phyloP scores from a whole-genome alignment of 2,329 filamentous ascomycete species.

The Penicillium sp. region DNA sequence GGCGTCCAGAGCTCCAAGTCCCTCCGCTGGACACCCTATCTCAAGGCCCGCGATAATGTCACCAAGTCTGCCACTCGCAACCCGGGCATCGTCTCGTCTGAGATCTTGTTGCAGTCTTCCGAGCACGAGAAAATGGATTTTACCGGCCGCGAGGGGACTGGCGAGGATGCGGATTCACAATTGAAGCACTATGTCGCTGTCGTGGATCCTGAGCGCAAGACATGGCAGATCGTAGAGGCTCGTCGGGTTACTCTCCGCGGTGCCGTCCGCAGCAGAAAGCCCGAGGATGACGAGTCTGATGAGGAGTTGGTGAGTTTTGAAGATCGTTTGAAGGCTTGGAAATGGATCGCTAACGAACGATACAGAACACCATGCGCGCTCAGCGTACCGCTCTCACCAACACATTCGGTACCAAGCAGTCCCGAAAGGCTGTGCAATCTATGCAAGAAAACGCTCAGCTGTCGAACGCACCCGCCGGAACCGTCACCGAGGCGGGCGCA shows the following conservation, averaged over 20 bases:
- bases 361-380: constrained; percentile 37
- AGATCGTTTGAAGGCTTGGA: background rate
- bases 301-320: constrained; percentile 28
- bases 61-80: constrained; percentile 30
- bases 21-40: constrained; percentile 39
- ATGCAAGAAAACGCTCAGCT: constrained; percentile 49
- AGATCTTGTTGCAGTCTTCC: constrained; percentile 60
- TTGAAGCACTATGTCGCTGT: constrained; percentile 62
- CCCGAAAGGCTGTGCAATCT: constrained; percentile 48
- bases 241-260: constrained; percentile 57
- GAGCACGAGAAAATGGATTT: constrained; percentile 61
- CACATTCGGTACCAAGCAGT: constrained; percentile 52
- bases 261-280: constrained; percentile 35
- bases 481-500: constrained; percentile 40
- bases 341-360: constrained; percentile 8
- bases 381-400: constrained; percentile 46
- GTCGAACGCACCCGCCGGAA: constrained; percentile 37
- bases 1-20: constrained; percentile 32
- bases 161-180: constrained; percentile 50
- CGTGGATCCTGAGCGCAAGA: constrained; percentile 54
- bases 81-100: constrained; percentile 41
- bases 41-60: constrained; percentile 51
- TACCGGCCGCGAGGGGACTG: constrained; percentile 49
- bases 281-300: constrained; percentile 30
- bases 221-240: constrained; percentile 54